Evolutionary conservation across 306 rosid genomes (phyloP).

Genomic region (Purshia tridentata): DNA sequence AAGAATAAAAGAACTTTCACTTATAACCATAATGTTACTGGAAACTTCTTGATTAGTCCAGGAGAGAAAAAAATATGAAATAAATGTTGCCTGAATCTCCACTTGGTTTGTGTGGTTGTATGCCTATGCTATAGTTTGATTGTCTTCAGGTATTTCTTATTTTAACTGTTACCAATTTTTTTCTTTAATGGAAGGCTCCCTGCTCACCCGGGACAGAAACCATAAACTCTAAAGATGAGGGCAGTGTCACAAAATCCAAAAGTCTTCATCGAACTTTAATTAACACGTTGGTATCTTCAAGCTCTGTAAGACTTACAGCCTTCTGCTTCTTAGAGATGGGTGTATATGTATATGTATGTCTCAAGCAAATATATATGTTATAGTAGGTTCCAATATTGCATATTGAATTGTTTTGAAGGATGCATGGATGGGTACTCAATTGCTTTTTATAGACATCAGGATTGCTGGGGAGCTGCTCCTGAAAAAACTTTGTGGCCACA

Average conservation of each 20-base stretch:
- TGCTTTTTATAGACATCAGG: conserved; percentile 57
- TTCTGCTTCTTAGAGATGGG: conserved; percentile 11
- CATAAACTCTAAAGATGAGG: conserved; percentile 22
- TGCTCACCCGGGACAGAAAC: conserved; percentile 22
- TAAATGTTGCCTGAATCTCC: not conserved
- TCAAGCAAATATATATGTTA: not conserved
- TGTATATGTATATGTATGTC: not conserved
- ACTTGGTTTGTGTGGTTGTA: not conserved
- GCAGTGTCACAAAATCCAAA: conserved; percentile 23
- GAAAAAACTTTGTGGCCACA: conserved; percentile 44
- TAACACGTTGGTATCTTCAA: conserved; percentile 48
- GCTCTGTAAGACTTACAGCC: conserved; percentile 47
- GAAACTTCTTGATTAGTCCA: not conserved
- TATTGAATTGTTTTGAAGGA: conserved; percentile 45
- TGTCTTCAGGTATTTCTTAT: not conserved
- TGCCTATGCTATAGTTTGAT: not conserved
- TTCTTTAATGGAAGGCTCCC: conserved; percentile 27
- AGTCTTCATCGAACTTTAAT: conserved; percentile 32
- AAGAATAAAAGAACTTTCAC: conserved; percentile 1
- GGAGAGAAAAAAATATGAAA: not conserved
- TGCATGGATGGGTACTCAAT: conserved; percentile 57
- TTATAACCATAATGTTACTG: not conserved
- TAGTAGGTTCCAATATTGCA: conserved; percentile 26
- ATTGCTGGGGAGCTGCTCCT: conserved; percentile 43
- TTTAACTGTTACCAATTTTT: not conserved